Base-by-base conservation (phyloP, 305 asterid species). In the Rubia tinctorum region DNA sequence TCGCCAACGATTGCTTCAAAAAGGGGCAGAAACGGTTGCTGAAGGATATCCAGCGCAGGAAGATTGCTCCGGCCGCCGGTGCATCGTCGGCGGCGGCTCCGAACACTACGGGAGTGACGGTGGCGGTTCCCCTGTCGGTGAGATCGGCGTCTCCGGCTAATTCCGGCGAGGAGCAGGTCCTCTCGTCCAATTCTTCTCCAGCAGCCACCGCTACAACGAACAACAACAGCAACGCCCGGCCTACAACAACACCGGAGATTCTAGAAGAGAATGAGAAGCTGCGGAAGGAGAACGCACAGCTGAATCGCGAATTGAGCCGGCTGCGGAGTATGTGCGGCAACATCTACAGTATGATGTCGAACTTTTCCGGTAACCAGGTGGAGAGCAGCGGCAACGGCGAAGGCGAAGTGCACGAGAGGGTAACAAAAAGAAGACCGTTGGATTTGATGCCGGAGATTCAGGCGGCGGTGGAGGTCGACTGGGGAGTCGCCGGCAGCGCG, bases 111-210 rank as follows among this genome's bases (percentile, higher is more conserved):
- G 44, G 81, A 9, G 81, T 81, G 22, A 84, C 84, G n/a, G 79
- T 79, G 39, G 89, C 91, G 40, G 55, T 86, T 22, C 83, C 88
- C 0, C 66, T 84, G 8, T 67, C 75, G 2, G 76, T 64, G 23
- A 27, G 61, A 9, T 66, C 81, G 43, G 60, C 73, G 11, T 90
- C 98, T 7, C 88, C 95, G 0, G 60, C 89, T 6, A 84, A 81
- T 61, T 92, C 98, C 20, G 87, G 86, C 7, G 96, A 92, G 34
- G 96, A 92, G 60, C 98, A 90, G 64, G 91, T 82, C n/a, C 74
- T 92, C 51, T 92, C 98, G 3, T 90, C 93, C 0, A 89, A 83
- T 82, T 92, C 98, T 5, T 88, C 93, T 6, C 96, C 90, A 15
- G 81, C 86, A 2, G 86, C 74, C 1, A 77, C 89, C 0, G 83